Percentiles rank a stretch among this genome's conserved stretches.
Evolutionary conservation across 2,329 filamentous ascomycete genomes (phyloP).

Genomic region (Alternaria arborescens): DNA sequence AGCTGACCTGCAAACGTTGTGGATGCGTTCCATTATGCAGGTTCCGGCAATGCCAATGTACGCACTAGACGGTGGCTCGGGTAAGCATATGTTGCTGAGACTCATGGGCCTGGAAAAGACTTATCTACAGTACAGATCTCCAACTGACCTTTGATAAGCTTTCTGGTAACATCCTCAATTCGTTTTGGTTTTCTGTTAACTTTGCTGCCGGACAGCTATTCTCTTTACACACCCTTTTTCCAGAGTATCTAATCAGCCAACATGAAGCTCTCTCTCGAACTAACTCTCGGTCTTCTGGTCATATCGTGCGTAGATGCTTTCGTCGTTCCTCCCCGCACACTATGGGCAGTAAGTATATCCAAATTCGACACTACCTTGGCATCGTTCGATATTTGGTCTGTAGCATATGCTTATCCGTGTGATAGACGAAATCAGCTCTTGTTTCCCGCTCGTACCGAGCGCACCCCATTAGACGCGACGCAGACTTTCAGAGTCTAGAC

Average conservation of each 20-base stretch:
- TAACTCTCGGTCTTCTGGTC: conserved; percentile 31
- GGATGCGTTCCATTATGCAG: conserved; percentile 30
- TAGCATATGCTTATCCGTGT: conserved; percentile 1
- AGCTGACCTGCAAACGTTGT: conserved; percentile 20
- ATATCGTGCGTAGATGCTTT: conserved; percentile 33
- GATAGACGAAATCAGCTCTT: conserved; percentile 19
- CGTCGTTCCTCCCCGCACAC: conserved; percentile 24
- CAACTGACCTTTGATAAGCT: background rate
- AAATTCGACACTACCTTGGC: background rate
- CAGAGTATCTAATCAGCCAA: conserved; percentile 10
- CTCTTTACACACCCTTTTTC: conserved; percentile 5
- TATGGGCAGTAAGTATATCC: conserved; percentile 33
- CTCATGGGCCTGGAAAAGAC: background rate
- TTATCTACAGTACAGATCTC: conserved; percentile 3
- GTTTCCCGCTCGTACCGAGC: conserved; percentile 24
- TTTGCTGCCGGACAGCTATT: conserved; percentile 27
- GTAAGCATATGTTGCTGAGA: conserved; percentile 17
- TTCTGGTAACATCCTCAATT: background rate
- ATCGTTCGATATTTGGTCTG: background rate
- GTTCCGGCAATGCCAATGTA: conserved; percentile 9
- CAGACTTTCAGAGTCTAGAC: conserved; percentile 3
- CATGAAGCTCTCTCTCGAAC: conserved; percentile 36
- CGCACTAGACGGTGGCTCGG: conserved; percentile 4
- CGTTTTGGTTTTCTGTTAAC: conserved; percentile 4
- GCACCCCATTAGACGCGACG: conserved; percentile 18